Evolutionary conservation across 2,329 filamentous ascomycete genomes (phyloP).

Genomic region (Fusarium napiforme): DNA sequence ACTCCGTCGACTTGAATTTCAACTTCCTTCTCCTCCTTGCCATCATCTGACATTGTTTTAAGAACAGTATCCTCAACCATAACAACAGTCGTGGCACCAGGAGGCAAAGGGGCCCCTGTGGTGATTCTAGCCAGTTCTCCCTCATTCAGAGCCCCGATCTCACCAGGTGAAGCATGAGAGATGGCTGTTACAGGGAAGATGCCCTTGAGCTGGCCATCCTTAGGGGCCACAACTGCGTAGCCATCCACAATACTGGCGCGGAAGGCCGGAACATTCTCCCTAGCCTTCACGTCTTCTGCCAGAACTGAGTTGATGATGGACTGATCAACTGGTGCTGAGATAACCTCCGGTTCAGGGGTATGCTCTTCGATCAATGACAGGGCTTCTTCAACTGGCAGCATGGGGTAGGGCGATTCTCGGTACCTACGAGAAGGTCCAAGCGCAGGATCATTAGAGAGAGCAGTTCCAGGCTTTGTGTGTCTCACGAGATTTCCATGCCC

Average conservation of each 20-base stretch:
- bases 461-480: constrained; percentile 74
- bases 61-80: constrained; percentile 93
- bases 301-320: constrained; percentile 80
- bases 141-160: constrained; percentile 70
- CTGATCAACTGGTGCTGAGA: constrained; percentile 70
- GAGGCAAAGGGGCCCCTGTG: constrained; percentile 90
- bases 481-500: constrained; percentile 74
- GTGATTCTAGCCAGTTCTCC: constrained; percentile 91
- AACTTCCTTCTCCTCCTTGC: constrained; percentile 85
- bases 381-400: constrained; percentile 87
- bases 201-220: constrained; percentile 74
- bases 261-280: constrained; percentile 90
- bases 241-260: constrained; percentile 96
- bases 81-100: constrained; percentile 88
- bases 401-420: constrained; percentile 89
- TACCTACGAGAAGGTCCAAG: constrained; percentile 76
- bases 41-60: constrained; percentile 79
- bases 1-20: constrained; percentile 85
- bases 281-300: constrained; percentile 82
- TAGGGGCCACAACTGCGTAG: constrained; percentile 82
- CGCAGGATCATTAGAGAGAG: constrained; percentile 69
- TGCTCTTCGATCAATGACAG: constrained; percentile 77
- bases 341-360: constrained; percentile 71
- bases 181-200: constrained; percentile 87
- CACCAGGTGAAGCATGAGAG: constrained; percentile 83